Evolutionary conservation across 495 filamentous ascomycete genomes (phyloP), one percentile per base, ranked within the genome.

Genomic region (Pyrenopolyporus hunteri): DNA sequence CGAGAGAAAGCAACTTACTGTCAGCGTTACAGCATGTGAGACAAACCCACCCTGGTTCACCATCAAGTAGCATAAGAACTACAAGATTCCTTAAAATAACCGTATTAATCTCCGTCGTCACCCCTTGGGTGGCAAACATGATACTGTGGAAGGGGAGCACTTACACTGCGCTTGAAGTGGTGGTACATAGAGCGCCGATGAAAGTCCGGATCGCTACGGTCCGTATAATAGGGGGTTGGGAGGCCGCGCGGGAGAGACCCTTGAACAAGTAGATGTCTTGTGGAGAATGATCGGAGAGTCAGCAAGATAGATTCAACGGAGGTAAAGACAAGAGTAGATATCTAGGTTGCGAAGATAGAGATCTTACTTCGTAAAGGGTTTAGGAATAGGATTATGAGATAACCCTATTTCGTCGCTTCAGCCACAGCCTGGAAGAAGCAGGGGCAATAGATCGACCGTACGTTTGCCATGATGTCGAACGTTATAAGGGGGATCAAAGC

Each of bases 1-100:
- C 37, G 42, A 13, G n/a, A 23, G 16, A 16, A 25, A 43, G 10
- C 6, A 14, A 65, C 76, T 56, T 48, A 81, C 78, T 79, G 52
- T 84, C 81, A 44, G 75, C 76, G 62, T 83, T 83, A 58, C 81
- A 84, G 57, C 78, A 82, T 75, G 82, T 82, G 28, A 84, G 70
- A 62, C 77, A 84, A 8, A 83, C 75, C 82, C 82, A 84, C 23
- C 76, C 81, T 3, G 76, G 82, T 54, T 84, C 82, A 31, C 82
- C 81, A 29, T 79, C 67, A 7, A 82, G 74, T 0, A 70, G 74
- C 71, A 79, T 77, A 13, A 83, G 71, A 0, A 82, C 72, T 7
- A 77, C 74, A 6, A 84, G 68, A 65, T 84, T 84, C n/a, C 79
- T 81, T 23, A 6, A 33, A 44, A 19, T 6, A 42, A 11, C 6